Evolutionary conservation across 495 filamentous ascomycete species (phyloP).

Genomic region (Penicillium longicatenatum): DNA sequence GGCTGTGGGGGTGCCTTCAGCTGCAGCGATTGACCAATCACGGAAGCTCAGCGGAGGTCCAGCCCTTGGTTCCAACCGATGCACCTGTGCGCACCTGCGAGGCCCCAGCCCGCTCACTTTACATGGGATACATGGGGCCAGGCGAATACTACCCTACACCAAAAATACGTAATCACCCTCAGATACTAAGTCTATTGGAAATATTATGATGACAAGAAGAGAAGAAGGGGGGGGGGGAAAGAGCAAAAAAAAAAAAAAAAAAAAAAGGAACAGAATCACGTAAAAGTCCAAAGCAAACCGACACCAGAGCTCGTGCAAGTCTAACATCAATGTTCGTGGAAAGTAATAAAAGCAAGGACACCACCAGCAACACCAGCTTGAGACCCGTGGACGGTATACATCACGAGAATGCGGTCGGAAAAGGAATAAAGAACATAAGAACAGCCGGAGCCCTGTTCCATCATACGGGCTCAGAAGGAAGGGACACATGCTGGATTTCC

Average conservation of each 20-base stretch:
- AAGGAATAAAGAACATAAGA: conserved; percentile 15
- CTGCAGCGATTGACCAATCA: conserved; percentile 25
- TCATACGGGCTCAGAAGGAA: conserved; percentile 12
- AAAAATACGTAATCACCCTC: background rate
- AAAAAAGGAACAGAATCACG: background rate
- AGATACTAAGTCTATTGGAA: conserved; percentile 32
- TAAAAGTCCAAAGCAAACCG: conserved; percentile 21
- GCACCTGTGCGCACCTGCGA: background rate
- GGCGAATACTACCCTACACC: background rate
- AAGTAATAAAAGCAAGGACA: conserved; percentile 21
- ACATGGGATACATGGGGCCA: background rate
- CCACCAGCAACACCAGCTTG: conserved; percentile 24
- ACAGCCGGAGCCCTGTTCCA: conserved; percentile 9
- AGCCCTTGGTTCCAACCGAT: background rate
- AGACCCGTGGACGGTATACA: conserved; percentile 11
- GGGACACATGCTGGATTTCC: conserved; percentile 36
- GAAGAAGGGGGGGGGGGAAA: too few relatives aligned
- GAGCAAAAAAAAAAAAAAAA: conserved; percentile 21
- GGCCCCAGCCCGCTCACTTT: background rate
- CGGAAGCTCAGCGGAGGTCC: background rate
- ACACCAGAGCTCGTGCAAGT: conserved; percentile 38
- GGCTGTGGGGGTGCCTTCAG: conserved; percentile 16
- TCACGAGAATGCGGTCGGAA: conserved; percentile 18
- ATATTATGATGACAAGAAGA: conserved; percentile 31
- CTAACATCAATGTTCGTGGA: conserved; percentile 31